Conservation (phyloP, 805 yeast genomes). For the Wickerhamomyces canadensis region DNA sequence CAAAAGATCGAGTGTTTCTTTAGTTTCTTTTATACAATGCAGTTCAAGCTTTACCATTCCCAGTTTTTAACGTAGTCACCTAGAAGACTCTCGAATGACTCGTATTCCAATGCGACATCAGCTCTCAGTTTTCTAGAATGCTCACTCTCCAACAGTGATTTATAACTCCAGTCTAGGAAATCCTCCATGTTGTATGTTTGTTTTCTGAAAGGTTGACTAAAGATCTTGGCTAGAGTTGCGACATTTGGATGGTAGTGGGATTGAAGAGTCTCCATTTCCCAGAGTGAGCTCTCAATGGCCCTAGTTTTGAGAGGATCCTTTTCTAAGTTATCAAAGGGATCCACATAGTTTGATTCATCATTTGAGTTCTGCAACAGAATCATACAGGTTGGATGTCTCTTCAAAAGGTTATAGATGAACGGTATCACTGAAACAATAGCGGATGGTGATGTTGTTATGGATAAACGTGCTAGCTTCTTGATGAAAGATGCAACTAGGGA, state of each 20-base stretch:
- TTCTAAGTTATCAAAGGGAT: slow-evolving; percentile 64
- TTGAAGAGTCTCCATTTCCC: slow-evolving; percentile 84
- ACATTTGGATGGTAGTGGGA: slow-evolving; percentile 93
- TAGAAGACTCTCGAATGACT: slow-evolving; percentile 26
- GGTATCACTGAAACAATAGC: slow-evolving; percentile 86
- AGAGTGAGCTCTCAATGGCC: slow-evolving; percentile 80
- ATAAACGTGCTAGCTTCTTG: slow-evolving; percentile 70
- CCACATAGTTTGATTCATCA: slow-evolving; percentile 34
- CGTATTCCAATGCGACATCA: slow-evolving; percentile 76
- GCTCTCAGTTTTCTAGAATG: slow-evolving; percentile 57
- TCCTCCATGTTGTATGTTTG: slow-evolving; percentile 87
- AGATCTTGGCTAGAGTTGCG: slow-evolving; percentile 83
- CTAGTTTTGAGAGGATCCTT: slow-evolving; percentile 70
- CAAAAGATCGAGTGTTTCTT: too few species aligned
- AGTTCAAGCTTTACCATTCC: slow-evolving; percentile 16
- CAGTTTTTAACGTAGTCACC: slow-evolving; percentile 23
- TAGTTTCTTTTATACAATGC: too few species aligned
- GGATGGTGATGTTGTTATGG: slow-evolving; percentile 77
- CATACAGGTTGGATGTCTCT: slow-evolving; percentile 94
- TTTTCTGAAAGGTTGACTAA: slow-evolving; percentile 85
- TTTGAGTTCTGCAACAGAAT: slow-evolving; percentile 57
- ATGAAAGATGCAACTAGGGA: slow-evolving; percentile 84
- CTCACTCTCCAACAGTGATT: slow-evolving; percentile 59
- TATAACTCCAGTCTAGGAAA: slow-evolving; percentile 87
- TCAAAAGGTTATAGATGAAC: slow-evolving; percentile 83